Evolutionary conservation across 2,329 filamentous ascomycete species (phyloP).

Genomic region (Neocatenulostroma microsporum): DNA sequence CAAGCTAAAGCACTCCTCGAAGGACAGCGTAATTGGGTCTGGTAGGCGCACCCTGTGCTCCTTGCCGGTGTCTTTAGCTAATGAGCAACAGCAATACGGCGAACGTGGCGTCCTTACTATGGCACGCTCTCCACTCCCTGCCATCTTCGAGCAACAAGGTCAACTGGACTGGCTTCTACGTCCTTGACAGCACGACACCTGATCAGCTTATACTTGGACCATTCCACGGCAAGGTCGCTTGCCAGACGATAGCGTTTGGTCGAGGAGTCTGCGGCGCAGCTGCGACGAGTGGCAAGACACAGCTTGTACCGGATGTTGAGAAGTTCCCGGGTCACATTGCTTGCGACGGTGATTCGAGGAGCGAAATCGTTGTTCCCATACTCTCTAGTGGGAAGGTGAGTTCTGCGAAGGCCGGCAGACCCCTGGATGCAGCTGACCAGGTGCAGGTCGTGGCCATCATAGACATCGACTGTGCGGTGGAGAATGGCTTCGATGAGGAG

Average conservation of each 20-base stretch:
- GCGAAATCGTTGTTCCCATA: constrained; percentile 76
- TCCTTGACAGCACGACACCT: constrained; percentile 45
- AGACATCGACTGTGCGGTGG: constrained; percentile 66
- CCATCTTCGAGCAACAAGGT: constrained; percentile 57
- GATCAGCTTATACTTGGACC: constrained; percentile 64
- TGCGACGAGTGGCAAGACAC: constrained; percentile 53
- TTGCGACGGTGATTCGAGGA: constrained; percentile 66
- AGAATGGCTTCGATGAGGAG: constrained; percentile 60
- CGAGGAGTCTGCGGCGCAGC: constrained; percentile 69
- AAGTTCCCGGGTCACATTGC: constrained; percentile 73
- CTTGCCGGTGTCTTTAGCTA: neutral
- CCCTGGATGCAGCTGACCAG: too few relatives aligned
- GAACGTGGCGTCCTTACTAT: constrained; percentile 67
- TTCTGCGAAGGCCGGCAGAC: too few relatives aligned
- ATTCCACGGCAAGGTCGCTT: constrained; percentile 70
- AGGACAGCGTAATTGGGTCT: constrained; percentile 71
- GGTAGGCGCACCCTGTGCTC: constrained; percentile 1
- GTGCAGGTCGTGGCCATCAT: constrained; percentile 61
- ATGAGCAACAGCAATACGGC: constrained; percentile 56
- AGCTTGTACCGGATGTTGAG: constrained; percentile 62
- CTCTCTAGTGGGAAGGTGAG: constrained; percentile 43
- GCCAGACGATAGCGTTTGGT: constrained; percentile 66
- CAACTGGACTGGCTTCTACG: constrained; percentile 80
- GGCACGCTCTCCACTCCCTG: constrained; percentile 71
- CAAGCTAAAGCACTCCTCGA: constrained; percentile 63